Evolutionary conservation across 2,329 filamentous ascomycete species (phyloP).

Genomic region (Fusarium pseudocircinatum): DNA sequence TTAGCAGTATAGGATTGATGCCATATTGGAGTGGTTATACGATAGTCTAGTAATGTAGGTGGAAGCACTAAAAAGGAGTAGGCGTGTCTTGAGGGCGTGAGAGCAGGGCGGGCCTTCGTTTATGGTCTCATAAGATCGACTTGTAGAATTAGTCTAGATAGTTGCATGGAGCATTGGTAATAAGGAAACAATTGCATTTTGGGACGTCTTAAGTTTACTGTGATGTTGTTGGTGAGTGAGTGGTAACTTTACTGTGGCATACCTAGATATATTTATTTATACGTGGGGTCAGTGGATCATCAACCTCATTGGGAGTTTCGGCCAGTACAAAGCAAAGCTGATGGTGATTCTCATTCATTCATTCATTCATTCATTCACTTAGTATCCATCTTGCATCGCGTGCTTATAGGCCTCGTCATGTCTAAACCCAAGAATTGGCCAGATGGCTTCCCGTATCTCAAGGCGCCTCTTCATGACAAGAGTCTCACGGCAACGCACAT

Average conservation of each 20-base stretch:
- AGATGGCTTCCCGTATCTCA: constrained; percentile 61
- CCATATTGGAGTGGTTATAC: constrained; percentile 20
- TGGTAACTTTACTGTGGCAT: background rate
- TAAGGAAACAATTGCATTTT: background rate
- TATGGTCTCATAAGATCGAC: constrained; percentile 23
- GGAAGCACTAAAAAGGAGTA: constrained; percentile 7
- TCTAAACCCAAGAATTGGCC: constrained; percentile 68
- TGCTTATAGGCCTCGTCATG: constrained; percentile 36
- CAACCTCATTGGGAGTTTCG: background rate
- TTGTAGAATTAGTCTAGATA: constrained; percentile 44
- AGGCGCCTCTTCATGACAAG: constrained; percentile 58
- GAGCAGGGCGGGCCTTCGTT: constrained; percentile 3
- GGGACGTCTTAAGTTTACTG: background rate
- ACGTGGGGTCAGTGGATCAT: background rate
- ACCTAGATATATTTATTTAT: background rate
- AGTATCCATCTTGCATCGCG: background rate
- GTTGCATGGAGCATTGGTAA: constrained; percentile 16
- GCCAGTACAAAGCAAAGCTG: background rate
- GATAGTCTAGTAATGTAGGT: constrained; percentile 31
- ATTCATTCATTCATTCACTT: background rate
- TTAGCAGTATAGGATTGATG: constrained; percentile 14
- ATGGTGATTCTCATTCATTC: background rate
- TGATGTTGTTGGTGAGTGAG: background rate
- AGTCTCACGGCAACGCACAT: constrained; percentile 56
- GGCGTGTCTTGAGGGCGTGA: constrained; percentile 4